These are phyloP conservation scores for Limnomonas spitsbergensis DNA, from an alignment of 139 green algal species.

Conservation along the genomic window DNA sequence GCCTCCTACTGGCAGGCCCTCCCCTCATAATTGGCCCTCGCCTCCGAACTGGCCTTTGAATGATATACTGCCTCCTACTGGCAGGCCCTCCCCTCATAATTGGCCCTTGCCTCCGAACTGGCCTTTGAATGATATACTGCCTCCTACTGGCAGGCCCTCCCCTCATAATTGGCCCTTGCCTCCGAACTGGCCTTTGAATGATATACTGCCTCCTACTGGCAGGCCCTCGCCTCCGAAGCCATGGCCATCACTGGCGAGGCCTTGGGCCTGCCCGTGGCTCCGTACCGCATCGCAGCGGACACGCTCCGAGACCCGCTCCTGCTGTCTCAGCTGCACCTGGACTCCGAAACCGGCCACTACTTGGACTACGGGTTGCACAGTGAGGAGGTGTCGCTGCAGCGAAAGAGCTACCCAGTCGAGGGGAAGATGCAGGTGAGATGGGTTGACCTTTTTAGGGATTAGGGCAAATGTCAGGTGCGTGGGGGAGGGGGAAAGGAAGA, in stretches of 20 bases:
- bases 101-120: no score
- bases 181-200: no score
- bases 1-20: no score
- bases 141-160: no score
- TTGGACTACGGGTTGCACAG: slow-evolving; percentile 89
- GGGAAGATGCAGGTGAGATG: slow-evolving; percentile 5
- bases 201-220: background rate
- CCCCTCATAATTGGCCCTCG: no score
- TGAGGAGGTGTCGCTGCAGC: slow-evolving; percentile 61
- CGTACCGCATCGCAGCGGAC: slow-evolving; percentile 21
- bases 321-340: slow-evolving; percentile 72
- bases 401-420: background rate
- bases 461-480: background rate
- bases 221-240: slow-evolving; percentile 20
- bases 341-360: slow-evolving; percentile 56
- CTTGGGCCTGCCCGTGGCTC: slow-evolving; percentile 32
- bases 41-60: no score
- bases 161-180: no score
- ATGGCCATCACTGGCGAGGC: slow-evolving; percentile 53
- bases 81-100: no score
- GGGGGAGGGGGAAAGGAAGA: no score
- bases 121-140: no score
- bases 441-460: background rate
- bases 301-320: slow-evolving; percentile 30
- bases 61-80: no score